A percentile compares a stretch with the other conserved stretches of the same genome.
Evolutionary conservation across 441 rosid species (phyloP).

Genomic region (Pelargonium myrrhifolium): DNA sequence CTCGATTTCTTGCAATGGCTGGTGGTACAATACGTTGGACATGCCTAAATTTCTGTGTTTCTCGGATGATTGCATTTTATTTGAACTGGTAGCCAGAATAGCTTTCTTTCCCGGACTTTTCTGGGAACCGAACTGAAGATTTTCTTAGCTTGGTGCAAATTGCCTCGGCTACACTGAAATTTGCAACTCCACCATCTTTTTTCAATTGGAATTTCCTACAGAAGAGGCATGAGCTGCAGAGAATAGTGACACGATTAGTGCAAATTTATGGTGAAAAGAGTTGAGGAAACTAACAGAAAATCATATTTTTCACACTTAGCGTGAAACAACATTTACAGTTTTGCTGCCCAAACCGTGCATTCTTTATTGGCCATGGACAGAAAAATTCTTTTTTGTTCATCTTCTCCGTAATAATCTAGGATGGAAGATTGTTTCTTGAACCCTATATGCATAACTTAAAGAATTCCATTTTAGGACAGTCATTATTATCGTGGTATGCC

Average conservation of each 20-base stretch:
- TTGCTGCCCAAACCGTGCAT: background rate
- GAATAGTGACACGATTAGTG: background rate
- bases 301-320: background rate
- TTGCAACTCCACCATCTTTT: constrained; percentile 13
- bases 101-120: no score
- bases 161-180: background rate
- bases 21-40: constrained; percentile 35
- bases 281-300: background rate
- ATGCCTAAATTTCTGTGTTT: constrained; percentile 30
- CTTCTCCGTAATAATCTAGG: no score
- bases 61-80: constrained; percentile 30
- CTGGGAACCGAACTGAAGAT: background rate
- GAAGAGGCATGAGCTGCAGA: constrained; percentile 21
- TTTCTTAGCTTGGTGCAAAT: background rate
- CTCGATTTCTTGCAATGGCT: constrained; percentile 33
- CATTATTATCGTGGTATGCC: no score
- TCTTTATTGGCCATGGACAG: no score
- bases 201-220: background rate
- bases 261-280: background rate
- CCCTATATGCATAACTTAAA: no score
- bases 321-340: background rate
- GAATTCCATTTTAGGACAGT: no score
- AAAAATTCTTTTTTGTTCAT: no score
- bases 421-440: no score
- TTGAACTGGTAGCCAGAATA: no score